Evolutionary conservation across 164 flowering plant species (phyloP), one percentile per base, ranked within the genome.

Genomic region (Liquidambar formosana): DNA sequence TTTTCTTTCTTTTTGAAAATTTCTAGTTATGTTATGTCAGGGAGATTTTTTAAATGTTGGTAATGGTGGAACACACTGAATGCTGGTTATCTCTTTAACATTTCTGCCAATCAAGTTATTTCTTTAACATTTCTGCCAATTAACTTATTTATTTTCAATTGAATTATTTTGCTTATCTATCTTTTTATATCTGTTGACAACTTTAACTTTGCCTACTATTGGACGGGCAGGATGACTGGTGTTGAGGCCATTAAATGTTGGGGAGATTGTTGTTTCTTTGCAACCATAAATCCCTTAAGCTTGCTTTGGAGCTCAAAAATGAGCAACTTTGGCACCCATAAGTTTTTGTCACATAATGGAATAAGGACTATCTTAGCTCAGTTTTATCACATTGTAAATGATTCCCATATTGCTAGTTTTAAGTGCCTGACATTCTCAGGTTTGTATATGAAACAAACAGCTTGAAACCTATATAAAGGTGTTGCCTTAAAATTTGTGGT

Each of bases 391-490:
- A 57, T 41, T 38, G 45, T 33, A 60, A 27, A 65, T 65, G 45
- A 26, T 28, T 1, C 19, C 4, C 25, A 18, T 16, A 27, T 65
- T 28, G 23, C 45, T n/a, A 28, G 18, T 51, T 18, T 33, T 45
- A 48, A 21, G 49, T 27, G 15, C 11, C 57, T 16, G 22, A 2
- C n/a, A 6, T 25, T 45, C 15, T 13, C 65, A 45, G 51, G 38
- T 5, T 63, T 63, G 65, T 63, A 65, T 51, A 57, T 25, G 27
- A 57, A 54, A 65, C 33, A 25, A 23, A 33, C 12, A 23, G 60
- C 15, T 57, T 28, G 44, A 41, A 65, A 27, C 54, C 11, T 28
- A 59, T 28, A 10, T 6, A 27, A 57, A 26, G 61, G 16, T 25
- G 33, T 25, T 27, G 6, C 23, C 18, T 27, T 13, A 57, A 22